Evolutionary conservation across 2,329 filamentous ascomycete species (phyloP), one percentile per base, ranked within the genome.

Genomic region (Pseudogymnoascus sp.): DNA sequence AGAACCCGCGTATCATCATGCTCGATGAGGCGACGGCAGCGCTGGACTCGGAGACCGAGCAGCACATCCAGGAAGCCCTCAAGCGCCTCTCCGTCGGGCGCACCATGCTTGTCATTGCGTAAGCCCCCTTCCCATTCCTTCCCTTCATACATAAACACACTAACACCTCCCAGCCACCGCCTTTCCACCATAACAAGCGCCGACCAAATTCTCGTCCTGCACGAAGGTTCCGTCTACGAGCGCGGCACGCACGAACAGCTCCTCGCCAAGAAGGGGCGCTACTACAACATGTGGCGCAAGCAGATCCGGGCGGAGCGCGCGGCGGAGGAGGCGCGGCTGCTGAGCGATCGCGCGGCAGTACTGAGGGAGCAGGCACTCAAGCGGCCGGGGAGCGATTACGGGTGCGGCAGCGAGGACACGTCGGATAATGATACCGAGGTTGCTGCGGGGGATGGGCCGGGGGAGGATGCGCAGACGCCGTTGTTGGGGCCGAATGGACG

Each of bases 81-180:
- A 87, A 87, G 63, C 91, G 84, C 12, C 84, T 97, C 55, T 90
- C 91, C 14, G 81, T 88, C 68, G 92, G 92, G 59, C 89, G 94
- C 55, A 99, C 94, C 1, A 88, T 97, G 78, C 84, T 99, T 65
- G 92, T 97, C 60, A 97, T 99, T 77, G 94, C 94, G 78, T 91
- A 86, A 78, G 83, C 81, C 49, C 35, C 1, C 26, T 19, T 19
- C 21, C 16, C 21, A 59, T 7, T 35, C 29, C 41, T 6, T 1
- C 6, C 23, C 23, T 4, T 6, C 23, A 26, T 29, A 29, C 26
- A 6, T 2, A 6, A 4, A 29, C 26, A 29, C 26, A 35, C 16
- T 37, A 55, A 65, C 23, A 11, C 12, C n/a, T 10, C 49, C 19
- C 65, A 86, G 83, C 61, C 91, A 95, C 73, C 87, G 91, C 61